Percentiles rank a stretch among this genome's conserved stretches.
phyloP scores from a whole-genome alignment of 2,329 filamentous ascomycete species.

The Colletotrichum sp. region DNA sequence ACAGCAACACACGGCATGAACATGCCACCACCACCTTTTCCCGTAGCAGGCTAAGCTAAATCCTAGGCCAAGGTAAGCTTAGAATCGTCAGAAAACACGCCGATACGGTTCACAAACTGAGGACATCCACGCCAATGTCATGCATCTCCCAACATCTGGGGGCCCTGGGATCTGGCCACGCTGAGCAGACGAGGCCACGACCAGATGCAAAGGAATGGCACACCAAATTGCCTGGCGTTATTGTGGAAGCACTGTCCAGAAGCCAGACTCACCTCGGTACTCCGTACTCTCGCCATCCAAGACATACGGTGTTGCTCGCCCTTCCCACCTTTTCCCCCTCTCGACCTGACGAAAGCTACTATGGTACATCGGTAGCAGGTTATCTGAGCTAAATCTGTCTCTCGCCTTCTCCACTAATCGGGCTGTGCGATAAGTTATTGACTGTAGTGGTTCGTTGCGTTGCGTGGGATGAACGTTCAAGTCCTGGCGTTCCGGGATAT shows the following conservation, averaged over 20 bases:
- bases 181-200: not conserved
- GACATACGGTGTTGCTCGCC: constrained; percentile 12
- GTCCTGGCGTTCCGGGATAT: not conserved
- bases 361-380: not conserved
- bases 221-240: not conserved
- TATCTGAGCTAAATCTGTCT: constrained; percentile 15
- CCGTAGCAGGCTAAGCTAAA: not conserved
- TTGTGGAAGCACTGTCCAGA: not conserved
- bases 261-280: not conserved
- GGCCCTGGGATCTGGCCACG: not conserved
- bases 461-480: constrained; percentile 1
- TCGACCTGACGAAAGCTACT: not conserved
- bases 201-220: not conserved
- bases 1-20: not conserved
- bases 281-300: not conserved
- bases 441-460: constrained; percentile 10
- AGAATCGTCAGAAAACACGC: not conserved
- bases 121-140: not conserved
- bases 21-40: not conserved
- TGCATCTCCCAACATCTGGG: not conserved
- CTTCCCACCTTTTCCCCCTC: not conserved
- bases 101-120: not conserved
- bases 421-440: constrained; percentile 19
- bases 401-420: not conserved
- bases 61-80: not conserved